phyloP scores from a whole-genome alignment of 2,329 filamentous ascomycete species.

The Cadophora sp. region DNA sequence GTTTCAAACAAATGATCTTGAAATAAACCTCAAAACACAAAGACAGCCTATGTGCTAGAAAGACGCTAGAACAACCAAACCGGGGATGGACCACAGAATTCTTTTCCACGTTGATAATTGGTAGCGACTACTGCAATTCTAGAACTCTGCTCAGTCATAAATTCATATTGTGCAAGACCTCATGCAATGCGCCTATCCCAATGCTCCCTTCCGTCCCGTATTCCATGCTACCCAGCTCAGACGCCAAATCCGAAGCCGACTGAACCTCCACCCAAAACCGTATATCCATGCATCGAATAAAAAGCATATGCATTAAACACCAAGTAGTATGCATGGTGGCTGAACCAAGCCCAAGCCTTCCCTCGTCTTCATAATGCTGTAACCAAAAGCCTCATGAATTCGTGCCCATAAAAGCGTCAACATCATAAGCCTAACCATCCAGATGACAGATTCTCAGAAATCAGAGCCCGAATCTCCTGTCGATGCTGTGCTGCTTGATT shows the following conservation, averaged over 20 bases:
- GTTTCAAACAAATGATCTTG: no score
- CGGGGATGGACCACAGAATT: no score
- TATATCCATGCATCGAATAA: constrained; percentile 11
- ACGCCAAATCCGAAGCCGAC: constrained; percentile 31
- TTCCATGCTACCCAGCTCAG: constrained; percentile 24
- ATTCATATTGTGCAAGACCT: neutral
- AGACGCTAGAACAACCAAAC: no score
- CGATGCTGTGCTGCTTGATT: constrained; percentile 24
- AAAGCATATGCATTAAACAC: constrained; percentile 2
- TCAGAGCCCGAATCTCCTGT: constrained; percentile 13
- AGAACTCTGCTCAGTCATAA: neutral
- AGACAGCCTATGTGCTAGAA: no score
- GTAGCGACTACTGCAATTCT: neutral
- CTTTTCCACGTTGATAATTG: neutral
- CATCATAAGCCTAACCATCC: neutral
- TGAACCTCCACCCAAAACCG: constrained; percentile 26
- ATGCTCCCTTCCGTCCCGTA: constrained; percentile 24
- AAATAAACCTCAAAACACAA: no score
- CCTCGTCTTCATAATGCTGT: neutral
- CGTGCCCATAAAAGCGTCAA: neutral
- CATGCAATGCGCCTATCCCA: constrained; percentile 12
- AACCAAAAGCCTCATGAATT: neutral
- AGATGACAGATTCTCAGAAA: neutral
- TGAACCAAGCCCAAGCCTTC: no score
- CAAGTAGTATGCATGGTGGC: neutral